A percentile compares a stretch with the other conserved stretches of the same genome.
These are phyloP conservation scores for Schoenoplectus triqueter DNA, from an alignment of 202 grass and related monocot species.

Conservation along the genomic window DNA sequence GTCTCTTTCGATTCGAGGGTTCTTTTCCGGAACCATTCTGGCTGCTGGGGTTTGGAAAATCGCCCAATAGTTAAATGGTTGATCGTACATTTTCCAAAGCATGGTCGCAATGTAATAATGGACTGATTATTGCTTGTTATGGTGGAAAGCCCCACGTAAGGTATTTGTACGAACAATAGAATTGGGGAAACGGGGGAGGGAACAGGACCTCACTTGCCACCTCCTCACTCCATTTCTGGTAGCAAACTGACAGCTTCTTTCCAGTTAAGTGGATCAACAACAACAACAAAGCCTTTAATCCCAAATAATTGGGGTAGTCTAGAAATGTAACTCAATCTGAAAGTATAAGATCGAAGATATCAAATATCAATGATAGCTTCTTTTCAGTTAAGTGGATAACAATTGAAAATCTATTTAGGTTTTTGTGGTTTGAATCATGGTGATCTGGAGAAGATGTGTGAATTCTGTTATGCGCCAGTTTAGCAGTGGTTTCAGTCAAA, in stretches of 20 bases:
- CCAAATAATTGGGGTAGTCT: too few species aligned
- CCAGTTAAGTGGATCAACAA: too few species aligned
- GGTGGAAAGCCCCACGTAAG: neutral
- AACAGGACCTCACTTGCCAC: too few species aligned
- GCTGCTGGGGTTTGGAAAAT: neutral
- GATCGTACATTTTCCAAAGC: neutral
- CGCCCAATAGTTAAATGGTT: neutral
- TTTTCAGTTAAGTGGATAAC: neutral
- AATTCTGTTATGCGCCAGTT: constrained; percentile 27
- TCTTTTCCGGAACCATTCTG: neutral
- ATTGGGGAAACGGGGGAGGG: too few species aligned
- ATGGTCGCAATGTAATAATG: neutral
- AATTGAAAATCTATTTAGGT: constrained; percentile 19
- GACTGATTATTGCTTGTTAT: neutral
- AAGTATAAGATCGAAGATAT: too few species aligned
- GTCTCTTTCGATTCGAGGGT: neutral
- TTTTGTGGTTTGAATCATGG: constrained; percentile 33
- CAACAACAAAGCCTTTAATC: too few species aligned
- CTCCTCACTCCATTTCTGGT: too few species aligned
- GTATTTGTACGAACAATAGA: too few species aligned
- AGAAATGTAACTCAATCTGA: too few species aligned
- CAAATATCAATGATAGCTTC: too few species aligned
- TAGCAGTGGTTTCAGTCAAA: constrained; percentile 5
- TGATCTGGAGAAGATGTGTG: constrained; percentile 37
- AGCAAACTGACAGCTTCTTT: neutral